These are phyloP conservation scores for Seiridium cupressi DNA, from an alignment of 2,329 filamentous ascomycete species.

Conservation along the genomic window DNA sequence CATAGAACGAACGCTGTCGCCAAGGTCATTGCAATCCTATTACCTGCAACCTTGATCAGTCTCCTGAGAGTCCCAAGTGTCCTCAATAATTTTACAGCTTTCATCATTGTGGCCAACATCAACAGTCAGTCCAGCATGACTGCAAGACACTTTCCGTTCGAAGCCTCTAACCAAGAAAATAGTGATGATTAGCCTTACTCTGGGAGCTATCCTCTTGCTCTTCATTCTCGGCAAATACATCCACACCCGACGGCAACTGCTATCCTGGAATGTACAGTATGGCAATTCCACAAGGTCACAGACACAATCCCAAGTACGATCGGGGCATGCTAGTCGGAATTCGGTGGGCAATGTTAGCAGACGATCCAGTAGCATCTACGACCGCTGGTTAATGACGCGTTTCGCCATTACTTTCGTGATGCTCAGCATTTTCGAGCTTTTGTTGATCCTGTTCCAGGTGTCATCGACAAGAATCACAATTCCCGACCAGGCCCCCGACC, in stretches of 20 bases:
- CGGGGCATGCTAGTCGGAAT: background rate
- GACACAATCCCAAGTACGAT: background rate
- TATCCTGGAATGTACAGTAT: constrained; percentile 24
- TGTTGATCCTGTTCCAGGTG: constrained; percentile 30
- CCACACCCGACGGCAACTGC: constrained; percentile 29
- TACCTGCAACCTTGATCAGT: constrained; percentile 33
- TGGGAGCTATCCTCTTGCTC: constrained; percentile 31
- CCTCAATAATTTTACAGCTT: constrained; percentile 22
- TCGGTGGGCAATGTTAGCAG: background rate
- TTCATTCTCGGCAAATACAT: constrained; percentile 38
- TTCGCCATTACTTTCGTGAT: constrained; percentile 36
- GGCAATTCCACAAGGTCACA: constrained; percentile 21
- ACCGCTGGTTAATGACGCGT: constrained; percentile 34
- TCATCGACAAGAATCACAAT: constrained; percentile 20
- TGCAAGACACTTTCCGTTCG: background rate
- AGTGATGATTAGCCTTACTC: constrained; percentile 32
- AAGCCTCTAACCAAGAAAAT: background rate
- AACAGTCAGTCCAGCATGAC: constrained; percentile 25
- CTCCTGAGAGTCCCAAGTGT: constrained; percentile 28
- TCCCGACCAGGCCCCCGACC: constrained; percentile 24
- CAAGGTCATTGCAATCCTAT: constrained; percentile 32
- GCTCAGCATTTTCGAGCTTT: constrained; percentile 30
- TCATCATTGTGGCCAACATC: constrained; percentile 34
- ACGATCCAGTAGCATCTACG: constrained; percentile 27
- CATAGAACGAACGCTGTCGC: constrained; percentile 23